Conservation (phyloP, 495 filamentous ascomycete species). For the Penicillium silybi region DNA sequence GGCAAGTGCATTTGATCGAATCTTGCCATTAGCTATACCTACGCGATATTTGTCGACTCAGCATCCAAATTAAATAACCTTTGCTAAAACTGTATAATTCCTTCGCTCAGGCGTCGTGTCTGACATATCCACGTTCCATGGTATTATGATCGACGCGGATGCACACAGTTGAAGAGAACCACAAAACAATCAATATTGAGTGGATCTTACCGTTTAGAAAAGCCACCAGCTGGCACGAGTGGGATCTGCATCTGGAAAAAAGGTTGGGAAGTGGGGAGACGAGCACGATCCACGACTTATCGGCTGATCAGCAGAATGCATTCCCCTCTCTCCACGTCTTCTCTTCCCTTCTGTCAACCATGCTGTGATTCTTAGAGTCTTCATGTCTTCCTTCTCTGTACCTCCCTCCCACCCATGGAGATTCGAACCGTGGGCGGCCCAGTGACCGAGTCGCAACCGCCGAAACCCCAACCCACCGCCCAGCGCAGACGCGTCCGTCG, state of each 20-base stretch:
- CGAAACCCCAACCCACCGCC: constrained; percentile 17
- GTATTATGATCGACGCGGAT: background rate
- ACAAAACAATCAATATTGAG: background rate
- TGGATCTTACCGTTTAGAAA: background rate
- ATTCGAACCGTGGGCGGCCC: constrained; percentile 26
- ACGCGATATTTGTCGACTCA: background rate
- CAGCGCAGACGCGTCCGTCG: constrained; percentile 42
- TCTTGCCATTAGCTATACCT: background rate
- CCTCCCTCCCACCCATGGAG: constrained; percentile 24
- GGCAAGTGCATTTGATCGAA: constrained; percentile 31
- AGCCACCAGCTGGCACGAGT: background rate
- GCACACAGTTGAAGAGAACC: background rate
- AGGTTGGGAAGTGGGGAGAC: background rate
- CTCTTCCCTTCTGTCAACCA: background rate
- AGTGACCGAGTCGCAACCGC: constrained; percentile 13
- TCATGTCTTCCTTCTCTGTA: background rate
- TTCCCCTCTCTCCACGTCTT: background rate
- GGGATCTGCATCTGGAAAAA: background rate
- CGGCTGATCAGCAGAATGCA: background rate
- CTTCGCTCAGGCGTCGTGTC: too few relatives aligned
- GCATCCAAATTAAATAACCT: too few relatives aligned
- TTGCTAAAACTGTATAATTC: too few relatives aligned
- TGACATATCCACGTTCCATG: too few relatives aligned
- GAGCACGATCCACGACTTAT: background rate
- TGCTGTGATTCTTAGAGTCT: background rate